Percentiles rank a stretch among this genome's conserved stretches.
Evolutionary conservation across 352 stramenopile genomes (phyloP).

Genomic region (Phytophthora europaea): DNA sequence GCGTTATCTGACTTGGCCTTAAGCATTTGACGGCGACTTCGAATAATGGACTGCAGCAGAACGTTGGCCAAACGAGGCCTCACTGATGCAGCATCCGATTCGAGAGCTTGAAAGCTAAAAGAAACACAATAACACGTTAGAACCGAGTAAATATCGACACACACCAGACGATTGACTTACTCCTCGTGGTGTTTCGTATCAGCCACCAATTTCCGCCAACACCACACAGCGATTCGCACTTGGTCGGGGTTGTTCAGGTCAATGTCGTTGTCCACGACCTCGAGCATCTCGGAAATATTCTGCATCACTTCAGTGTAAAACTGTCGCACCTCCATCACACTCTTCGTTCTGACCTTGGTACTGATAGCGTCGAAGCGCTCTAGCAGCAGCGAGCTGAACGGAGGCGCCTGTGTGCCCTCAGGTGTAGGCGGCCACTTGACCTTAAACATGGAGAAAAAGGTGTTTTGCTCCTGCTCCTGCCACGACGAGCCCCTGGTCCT

Average conservation of each 20-base stretch:
- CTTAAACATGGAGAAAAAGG: slow-evolving; percentile 80
- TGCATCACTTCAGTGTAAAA: slow-evolving; percentile 72
- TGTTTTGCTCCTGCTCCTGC: slow-evolving; percentile 68
- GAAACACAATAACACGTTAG: slow-evolving; percentile 24
- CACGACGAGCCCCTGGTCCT: slow-evolving; percentile 44
- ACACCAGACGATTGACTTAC: slow-evolving; percentile 27
- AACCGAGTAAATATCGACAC: neutral
- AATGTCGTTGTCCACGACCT: slow-evolving; percentile 63
- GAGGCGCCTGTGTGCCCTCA: slow-evolving; percentile 16
- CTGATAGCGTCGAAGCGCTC: slow-evolving; percentile 72
- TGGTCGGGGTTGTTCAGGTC: slow-evolving; percentile 72
- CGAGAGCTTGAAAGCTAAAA: slow-evolving; percentile 51
- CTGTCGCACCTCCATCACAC: slow-evolving; percentile 61
- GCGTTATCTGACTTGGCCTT: slow-evolving; percentile 61
- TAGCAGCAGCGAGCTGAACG: slow-evolving; percentile 59
- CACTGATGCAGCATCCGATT: slow-evolving; percentile 28
- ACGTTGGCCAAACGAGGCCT: slow-evolving; percentile 54
- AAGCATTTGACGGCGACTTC: slow-evolving; percentile 80
- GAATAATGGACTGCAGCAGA: slow-evolving; percentile 75
- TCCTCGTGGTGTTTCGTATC: slow-evolving; percentile 53
- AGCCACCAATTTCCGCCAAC: slow-evolving; percentile 70
- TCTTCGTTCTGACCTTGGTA: slow-evolving; percentile 72
- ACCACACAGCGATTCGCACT: slow-evolving; percentile 80
- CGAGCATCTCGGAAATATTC: slow-evolving; percentile 54
- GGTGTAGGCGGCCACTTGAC: slow-evolving; percentile 60